Percentiles rank a stretch among this genome's conserved stretches.
Evolutionary conservation across 345 rosid genomes (phyloP).

Genomic region (Kernera saxatilis): DNA sequence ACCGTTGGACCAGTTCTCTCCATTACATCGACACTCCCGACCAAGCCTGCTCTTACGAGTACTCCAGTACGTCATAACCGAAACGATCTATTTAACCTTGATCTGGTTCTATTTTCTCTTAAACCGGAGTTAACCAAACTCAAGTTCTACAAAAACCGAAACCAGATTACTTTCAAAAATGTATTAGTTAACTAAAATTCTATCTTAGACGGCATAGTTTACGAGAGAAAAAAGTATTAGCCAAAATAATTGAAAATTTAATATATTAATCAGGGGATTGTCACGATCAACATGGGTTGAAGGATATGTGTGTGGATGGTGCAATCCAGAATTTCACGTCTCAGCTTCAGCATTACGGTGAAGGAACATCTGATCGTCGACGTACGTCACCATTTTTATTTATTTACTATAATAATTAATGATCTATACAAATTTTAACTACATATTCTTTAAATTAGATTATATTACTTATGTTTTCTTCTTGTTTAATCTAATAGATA

Average conservation of each 20-base stretch:
- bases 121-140: neutral
- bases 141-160: neutral
- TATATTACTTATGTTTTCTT: neutral
- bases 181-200: neutral
- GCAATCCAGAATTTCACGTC: constrained; percentile 85
- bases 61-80: constrained; percentile 53
- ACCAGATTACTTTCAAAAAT: neutral
- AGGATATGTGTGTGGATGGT: constrained; percentile 78
- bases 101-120: neutral
- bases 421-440: neutral
- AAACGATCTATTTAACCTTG: too few relatives aligned
- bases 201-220: neutral
- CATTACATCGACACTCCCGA: constrained; percentile 92
- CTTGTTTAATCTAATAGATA: constrained; percentile 42
- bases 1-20: constrained; percentile 76
- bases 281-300: constrained; percentile 49
- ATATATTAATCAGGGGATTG: constrained; percentile 66
- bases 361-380: constrained; percentile 82
- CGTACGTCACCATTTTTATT: constrained; percentile 31
- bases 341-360: constrained; percentile 79
- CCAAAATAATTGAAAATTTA: neutral
- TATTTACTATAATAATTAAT: neutral
- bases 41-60: constrained; percentile 73
- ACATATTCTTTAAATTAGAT: neutral
- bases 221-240: neutral